Base-by-base conservation (phyloP, 805 yeast genomes). In the Suhomyces kilbournensis region DNA sequence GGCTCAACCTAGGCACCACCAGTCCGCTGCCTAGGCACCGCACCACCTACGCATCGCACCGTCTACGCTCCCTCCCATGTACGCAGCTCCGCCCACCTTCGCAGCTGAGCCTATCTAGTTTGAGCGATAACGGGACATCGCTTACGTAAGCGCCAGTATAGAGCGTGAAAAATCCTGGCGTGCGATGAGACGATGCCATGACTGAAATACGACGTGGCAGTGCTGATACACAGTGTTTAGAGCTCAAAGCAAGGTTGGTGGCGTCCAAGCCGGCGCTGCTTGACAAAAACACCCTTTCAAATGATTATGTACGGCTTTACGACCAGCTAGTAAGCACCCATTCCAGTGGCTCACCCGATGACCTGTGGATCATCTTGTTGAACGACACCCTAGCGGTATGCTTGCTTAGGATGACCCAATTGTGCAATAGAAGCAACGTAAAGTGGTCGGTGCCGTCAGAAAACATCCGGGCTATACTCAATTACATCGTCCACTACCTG, bases 401-500 rank as follows among this genome's bases (percentile, higher is more conserved):
- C 85, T 58, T 86, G 2, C 72, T 81, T 12, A 72, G 96, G 59
- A 69, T 81, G 2, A 59, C 69, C 3, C 90, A 85, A 58, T 48
- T 48, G 17, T 43, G 43, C 49, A 57, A 56, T 49, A 46, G 43
- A 17, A 46, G 61, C 15, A 44, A 67, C 8, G 1, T 8, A 3
- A 12, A 38, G n/a, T 38, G 20, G 20, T n/a, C 12, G 1, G 50
- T 63, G 7, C 52, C 59, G 4, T 45, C 49, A 4, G 61, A 65
- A 2, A 62, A 55, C 12, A 59, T 76, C 5, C 63, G 66, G 25
- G 56, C 52, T 23, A 50, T 83, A 1, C 81, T 81, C 60, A 72
- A 72, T 22, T 86, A 80, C 63, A 76, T 86, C 12, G 68, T 85
- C 38, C 91, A 84, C 57, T 84, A 80, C 63, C 84, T 91, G 84